A percentile compares a stretch with the other conserved stretches of the same genome.
phyloP scores from a whole-genome alignment of 2,329 filamentous ascomycete genomes.

The Aspergillus aculeatus region DNA sequence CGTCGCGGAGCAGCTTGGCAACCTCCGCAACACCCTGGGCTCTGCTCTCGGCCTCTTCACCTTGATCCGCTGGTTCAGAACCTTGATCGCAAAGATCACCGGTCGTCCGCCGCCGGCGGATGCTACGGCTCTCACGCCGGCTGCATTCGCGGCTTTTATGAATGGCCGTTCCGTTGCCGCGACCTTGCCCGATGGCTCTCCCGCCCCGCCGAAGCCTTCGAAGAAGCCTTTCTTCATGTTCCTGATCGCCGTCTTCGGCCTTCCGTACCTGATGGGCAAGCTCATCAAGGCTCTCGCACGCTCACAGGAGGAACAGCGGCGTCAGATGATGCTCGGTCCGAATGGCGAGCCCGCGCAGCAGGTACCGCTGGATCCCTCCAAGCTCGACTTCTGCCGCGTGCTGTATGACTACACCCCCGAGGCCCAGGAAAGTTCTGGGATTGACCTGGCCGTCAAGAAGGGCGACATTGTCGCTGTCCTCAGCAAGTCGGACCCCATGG shows the following conservation, averaged over 20 bases:
- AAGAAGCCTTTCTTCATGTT: constrained; percentile 97
- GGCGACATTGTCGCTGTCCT: constrained; percentile 94
- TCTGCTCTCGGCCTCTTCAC: constrained; percentile 95
- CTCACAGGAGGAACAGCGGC: constrained; percentile 75
- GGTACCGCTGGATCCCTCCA: constrained; percentile 72
- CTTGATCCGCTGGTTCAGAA: constrained; percentile 89
- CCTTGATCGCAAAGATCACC: constrained; percentile 85
- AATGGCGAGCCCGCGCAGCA: constrained; percentile 44
- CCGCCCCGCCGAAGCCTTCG: constrained; percentile 70
- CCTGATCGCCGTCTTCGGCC: constrained; percentile 85
- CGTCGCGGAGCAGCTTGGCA: constrained; percentile 95
- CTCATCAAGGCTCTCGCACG: constrained; percentile 82
- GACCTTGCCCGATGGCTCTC: constrained; percentile 63
- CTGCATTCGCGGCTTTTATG: constrained; percentile 86
- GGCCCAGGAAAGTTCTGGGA: constrained; percentile 60
- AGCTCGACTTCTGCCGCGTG: constrained; percentile 94
- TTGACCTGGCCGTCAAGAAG: constrained; percentile 90
- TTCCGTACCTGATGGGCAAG: constrained; percentile 97
- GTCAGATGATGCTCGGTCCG: constrained; percentile 54
- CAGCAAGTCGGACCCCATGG: constrained; percentile 86
- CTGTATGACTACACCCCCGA: constrained; percentile 92
- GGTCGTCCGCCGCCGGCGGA: constrained; percentile 87
- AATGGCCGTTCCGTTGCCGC: constrained; percentile 56
- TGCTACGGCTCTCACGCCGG: constrained; percentile 80
- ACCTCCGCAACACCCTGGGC: constrained; percentile 86